phyloP scores from a whole-genome alignment of 768 basidiomycete species.

The Trametes meyenii region DNA sequence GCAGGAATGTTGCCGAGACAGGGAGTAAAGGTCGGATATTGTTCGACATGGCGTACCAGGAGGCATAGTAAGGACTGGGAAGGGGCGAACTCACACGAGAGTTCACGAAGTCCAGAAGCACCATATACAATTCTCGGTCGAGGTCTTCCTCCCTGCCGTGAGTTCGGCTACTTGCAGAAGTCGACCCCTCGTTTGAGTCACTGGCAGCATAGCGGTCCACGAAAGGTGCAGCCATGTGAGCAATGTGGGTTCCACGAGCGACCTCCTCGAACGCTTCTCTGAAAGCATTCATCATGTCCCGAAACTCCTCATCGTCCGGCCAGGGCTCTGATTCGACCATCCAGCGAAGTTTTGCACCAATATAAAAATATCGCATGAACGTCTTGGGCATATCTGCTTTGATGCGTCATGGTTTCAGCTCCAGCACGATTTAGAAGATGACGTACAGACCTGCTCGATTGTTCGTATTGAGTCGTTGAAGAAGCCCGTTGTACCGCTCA shows the following conservation, averaged over 20 bases:
- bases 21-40: background rate
- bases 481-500: constrained; percentile 34
- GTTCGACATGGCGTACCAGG: background rate
- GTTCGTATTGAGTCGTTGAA: constrained; percentile 33
- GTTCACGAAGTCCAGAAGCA: background rate
- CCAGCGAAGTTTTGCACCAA: background rate
- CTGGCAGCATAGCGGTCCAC: no score
- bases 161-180: background rate
- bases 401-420: background rate
- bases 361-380: constrained; percentile 10
- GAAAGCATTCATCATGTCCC: background rate
- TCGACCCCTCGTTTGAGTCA: no score
- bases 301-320: background rate
- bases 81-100: background rate
- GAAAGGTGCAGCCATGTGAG: no score
- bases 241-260: background rate
- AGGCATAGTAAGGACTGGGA: background rate
- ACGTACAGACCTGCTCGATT: constrained; percentile 3
- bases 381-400: background rate
- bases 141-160: background rate
- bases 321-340: background rate
- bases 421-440: background rate
- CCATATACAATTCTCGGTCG: background rate
- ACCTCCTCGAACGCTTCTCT: background rate
- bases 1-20: background rate